Evolutionary conservation across 2,329 filamentous ascomycete genomes (phyloP), one percentile per base, ranked within the genome.

Genomic region (Aspergillus pseudoglaucus): DNA sequence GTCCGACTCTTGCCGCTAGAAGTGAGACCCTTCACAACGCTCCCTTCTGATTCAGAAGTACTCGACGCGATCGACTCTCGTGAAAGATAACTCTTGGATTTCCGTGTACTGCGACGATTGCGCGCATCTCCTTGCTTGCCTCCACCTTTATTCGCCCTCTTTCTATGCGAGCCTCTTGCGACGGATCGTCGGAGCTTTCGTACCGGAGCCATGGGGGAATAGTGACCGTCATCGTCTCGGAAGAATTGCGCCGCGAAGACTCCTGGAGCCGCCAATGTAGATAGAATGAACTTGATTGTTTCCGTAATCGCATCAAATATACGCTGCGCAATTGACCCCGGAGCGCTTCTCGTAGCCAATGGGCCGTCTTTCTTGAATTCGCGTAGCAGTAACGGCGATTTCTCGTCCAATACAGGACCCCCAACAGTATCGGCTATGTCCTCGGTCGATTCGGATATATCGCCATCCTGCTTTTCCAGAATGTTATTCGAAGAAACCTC

Each of bases 171-270:
- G 42, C 52, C 44, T 8, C 52, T 42, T n/a, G 54, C 51, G 18
- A 60, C 49, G 12, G 55, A 59, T 46, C 57, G 69, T 53, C 70
- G 66, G 22, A 91, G 73, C 60, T 79, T 84, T 62, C 80, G 79
- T 39, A 93, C 70, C 49, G 88, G 90, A 43, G 83, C 72, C 49
- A 93, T 70, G n/a, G 88, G 81, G 46, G 88, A 85, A 65, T 95
- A 95, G 44, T 76, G 76, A 44, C 89, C 89, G 49, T 87, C 74
- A 41, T 89, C 83, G 61, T 94, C 84, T 71, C 87, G 91, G 59
- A 97, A 85, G 63, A 81, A 90, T 55, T 87, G 85, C 51, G 90
- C 81, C 47, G 95, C 70, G 69, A 91, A 96, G 44, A 90, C 80
- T 15, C 85, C 87, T 1, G 91, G 91, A 18, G 86, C 83, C 22